Conservation (phyloP, 2,329 filamentous ascomycete species). For the Sclerotinia spermophila region DNA sequence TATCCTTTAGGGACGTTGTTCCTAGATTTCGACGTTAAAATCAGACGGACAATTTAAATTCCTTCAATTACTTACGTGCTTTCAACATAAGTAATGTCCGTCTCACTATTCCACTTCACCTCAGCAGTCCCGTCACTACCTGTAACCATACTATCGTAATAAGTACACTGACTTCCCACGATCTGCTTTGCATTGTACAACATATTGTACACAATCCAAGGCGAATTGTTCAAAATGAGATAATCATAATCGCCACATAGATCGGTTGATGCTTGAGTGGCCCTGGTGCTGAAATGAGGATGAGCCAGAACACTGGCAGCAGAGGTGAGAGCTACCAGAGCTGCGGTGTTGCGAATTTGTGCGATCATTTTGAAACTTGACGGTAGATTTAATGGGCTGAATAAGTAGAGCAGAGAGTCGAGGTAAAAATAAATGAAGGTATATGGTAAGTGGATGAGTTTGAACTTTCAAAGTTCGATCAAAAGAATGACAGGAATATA, state of each 20-base stretch:
- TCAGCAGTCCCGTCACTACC: not conserved
- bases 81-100: not conserved
- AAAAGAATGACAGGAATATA: not conserved
- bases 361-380: not conserved
- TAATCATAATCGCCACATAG: not conserved
- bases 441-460: not conserved
- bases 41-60: not conserved
- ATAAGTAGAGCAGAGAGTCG: not conserved
- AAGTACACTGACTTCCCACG: not conserved
- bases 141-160: not conserved
- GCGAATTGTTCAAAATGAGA: not conserved
- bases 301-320: not conserved
- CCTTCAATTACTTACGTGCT: not conserved
- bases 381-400: not conserved
- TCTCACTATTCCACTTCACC: slow-evolving; percentile 6
- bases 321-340: slow-evolving; percentile 1
- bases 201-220: slow-evolving; percentile 3
- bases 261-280: not conserved
- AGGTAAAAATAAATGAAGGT: not conserved
- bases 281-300: not conserved
- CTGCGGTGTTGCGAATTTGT: not conserved
- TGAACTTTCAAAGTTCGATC: slow-evolving; percentile 4
- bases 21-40: not conserved
- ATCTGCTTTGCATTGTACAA: not conserved
- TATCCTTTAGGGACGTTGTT: slow-evolving; percentile 3